Conservation (phyloP, 495 filamentous ascomycete species). For the Podospora pseudoanserina region DNA sequence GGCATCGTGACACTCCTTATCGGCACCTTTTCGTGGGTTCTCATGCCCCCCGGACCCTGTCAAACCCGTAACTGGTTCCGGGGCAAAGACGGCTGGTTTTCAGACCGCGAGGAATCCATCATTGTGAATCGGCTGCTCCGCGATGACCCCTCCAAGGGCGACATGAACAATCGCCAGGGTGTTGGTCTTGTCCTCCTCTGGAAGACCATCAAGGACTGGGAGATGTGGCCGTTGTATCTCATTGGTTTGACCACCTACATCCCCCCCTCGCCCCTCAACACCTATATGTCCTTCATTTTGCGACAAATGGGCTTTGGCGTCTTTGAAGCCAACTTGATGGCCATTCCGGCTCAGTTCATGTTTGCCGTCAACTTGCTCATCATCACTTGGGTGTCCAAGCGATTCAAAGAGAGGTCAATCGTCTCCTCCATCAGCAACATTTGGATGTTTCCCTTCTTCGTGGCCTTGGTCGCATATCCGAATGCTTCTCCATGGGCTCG, state of each 20-base stretch:
- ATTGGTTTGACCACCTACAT: conserved; percentile 52
- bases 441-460: conserved; percentile 55
- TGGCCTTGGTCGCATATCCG: conserved; percentile 48
- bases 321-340: conserved; percentile 53
- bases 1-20: conserved; percentile 52
- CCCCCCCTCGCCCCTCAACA: conserved; percentile 43
- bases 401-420: conserved; percentile 51
- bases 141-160: conserved; percentile 61
- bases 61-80: conserved; percentile 55
- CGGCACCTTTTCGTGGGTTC: conserved; percentile 49
- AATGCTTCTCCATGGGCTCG: conserved; percentile 45
- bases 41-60: conserved; percentile 50
- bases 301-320: conserved; percentile 49
- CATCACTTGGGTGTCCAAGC: conserved; percentile 54
- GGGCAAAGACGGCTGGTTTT: conserved; percentile 58
- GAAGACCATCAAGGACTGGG: conserved; percentile 49
- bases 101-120: conserved; percentile 55
- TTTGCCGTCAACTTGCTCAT: conserved; percentile 40
- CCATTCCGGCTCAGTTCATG: conserved; percentile 49
- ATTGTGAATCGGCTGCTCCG: conserved; percentile 60
- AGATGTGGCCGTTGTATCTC: conserved; percentile 59
- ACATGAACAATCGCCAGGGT: conserved; percentile 59
- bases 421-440: conserved; percentile 49
- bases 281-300: conserved; percentile 50
- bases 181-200: conserved; percentile 47